Conservation (phyloP, 1,284 basidiomycete species). For the Puccinia coronata region DNA sequence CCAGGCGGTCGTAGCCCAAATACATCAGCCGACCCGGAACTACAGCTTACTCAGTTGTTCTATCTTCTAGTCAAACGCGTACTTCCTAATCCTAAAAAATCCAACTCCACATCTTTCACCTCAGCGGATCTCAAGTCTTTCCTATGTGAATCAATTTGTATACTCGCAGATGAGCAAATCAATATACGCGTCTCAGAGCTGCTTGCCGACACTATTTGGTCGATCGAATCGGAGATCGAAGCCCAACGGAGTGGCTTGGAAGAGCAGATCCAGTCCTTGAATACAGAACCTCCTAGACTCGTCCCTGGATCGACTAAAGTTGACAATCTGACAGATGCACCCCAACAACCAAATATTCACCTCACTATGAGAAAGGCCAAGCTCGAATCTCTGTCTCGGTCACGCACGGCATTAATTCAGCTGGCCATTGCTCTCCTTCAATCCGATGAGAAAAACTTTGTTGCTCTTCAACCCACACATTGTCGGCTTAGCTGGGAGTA, state of each 20-base stretch:
- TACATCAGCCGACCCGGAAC: neutral
- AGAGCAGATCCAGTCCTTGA: constrained; percentile 28
- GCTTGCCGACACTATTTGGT: constrained; percentile 44
- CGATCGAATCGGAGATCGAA: constrained; percentile 39
- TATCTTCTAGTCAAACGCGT: constrained; percentile 3
- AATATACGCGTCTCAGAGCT: constrained; percentile 35
- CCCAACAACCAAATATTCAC: neutral
- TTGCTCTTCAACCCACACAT: constrained; percentile 22
- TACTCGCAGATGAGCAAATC: constrained; percentile 20
- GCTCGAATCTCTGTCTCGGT: constrained; percentile 17
- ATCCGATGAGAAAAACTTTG: constrained; percentile 9
- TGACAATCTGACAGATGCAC: neutral
- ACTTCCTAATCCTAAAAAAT: neutral
- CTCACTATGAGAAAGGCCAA: neutral
- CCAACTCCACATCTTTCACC: neutral
- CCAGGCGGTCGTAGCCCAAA: neutral
- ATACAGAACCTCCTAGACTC: neutral
- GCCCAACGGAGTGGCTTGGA: constrained; percentile 16
- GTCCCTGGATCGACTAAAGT: neutral
- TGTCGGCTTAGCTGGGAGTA: constrained; percentile 48
- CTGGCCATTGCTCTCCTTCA: constrained; percentile 25
- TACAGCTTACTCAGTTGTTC: constrained; percentile 16
- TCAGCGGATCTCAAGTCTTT: neutral
- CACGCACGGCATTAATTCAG: constrained; percentile 37
- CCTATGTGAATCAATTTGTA: neutral